Percentiles rank a stretch among this genome's conserved stretches.
These are phyloP conservation scores for Craspedostauros australis DNA, from an alignment of 108 stramenopile species.

Conservation along the genomic window DNA sequence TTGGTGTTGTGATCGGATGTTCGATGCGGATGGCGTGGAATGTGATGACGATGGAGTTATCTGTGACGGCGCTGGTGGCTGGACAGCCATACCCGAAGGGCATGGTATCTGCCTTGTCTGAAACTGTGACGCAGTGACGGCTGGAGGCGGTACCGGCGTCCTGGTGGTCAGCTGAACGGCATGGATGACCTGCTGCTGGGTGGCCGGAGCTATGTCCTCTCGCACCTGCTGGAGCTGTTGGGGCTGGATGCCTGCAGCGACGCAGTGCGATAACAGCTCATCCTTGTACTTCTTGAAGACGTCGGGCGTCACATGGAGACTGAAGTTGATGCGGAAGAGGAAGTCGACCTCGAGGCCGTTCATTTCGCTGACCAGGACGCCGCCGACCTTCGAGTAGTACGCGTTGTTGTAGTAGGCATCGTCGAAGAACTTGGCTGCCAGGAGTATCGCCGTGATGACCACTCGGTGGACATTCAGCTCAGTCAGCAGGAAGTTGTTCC, in stretches of 20 bases:
- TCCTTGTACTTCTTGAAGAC: slow-evolving; percentile 79
- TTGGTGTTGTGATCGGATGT: no score
- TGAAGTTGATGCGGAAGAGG: slow-evolving; percentile 93
- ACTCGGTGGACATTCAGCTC: slow-evolving; percentile 97
- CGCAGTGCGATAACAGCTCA: slow-evolving; percentile 64
- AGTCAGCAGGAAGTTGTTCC: slow-evolving; percentile 89
- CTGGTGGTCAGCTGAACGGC: no score
- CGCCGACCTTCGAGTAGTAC: slow-evolving; percentile 95
- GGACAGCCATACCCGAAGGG: not conserved
- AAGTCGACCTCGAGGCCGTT: slow-evolving; percentile 95
- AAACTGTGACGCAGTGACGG: not conserved
- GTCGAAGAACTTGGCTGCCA: slow-evolving; percentile 98
- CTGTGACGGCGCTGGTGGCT: not conserved
- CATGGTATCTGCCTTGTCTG: not conserved
- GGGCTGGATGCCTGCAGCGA: slow-evolving; percentile 2
- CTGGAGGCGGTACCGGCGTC: not conserved
- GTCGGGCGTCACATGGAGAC: slow-evolving; percentile 83
- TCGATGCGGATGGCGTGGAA: no score
- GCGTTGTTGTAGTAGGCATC: slow-evolving; percentile 99
- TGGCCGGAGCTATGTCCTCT: no score
- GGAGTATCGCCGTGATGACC: slow-evolving; percentile 89
- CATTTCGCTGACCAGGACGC: slow-evolving; percentile 80
- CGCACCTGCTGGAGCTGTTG: slow-evolving; percentile 2
- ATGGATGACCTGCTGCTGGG: no score
- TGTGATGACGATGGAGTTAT: no score